Base-by-base conservation (phyloP, 345 rosid genomes). In the Eucalyptus erythrocorys region DNA sequence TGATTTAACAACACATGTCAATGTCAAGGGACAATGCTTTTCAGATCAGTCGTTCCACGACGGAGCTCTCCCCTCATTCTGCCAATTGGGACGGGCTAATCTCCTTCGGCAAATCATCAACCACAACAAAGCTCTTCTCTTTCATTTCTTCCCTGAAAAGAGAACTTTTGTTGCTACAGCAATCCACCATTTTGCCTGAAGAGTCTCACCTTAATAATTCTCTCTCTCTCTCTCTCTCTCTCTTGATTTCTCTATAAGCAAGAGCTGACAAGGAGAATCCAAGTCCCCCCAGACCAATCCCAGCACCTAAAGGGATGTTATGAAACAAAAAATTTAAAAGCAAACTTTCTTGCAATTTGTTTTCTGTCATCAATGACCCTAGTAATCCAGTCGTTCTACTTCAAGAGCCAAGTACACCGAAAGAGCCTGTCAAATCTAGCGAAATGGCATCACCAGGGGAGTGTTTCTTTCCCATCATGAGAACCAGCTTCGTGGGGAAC, bases 121-220 rank as follows among this genome's bases (percentile, higher is more conserved):
- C 13, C 2, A 4, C 4, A 68, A 34, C 42, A 34, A 68, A 68
- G 80, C 43, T 32, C 42, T n/a, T n/a, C 82, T 53, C 61, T 90
- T 21, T 85, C 87, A 17, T 85, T 87, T 43, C 68, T 40, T 21
- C 91, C 90, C 4, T 10, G 49, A 17, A 85, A 84, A 32, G 90
- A 55, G 45, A 89, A 42, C 71, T 80, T 50, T 87, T 90, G 90
- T 55, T 89, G 87, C 80, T 88, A 85, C 87, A 88, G 43, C 64
- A 64, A 43, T 37, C 91, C 91, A 2, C 93, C 92, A 48, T 89
- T 90, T 87, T 89, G 91, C 89, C 48, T 85, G 82, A 89, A 87
- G 34, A 84, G 13, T 16, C 90, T 85, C 59, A 90, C 82, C 85
- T 88, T 89, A 24, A 34, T 79, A 32, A 48, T 49, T 27, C 3